A percentile compares a stretch with the other conserved stretches of the same genome.
These are phyloP conservation scores for Pisolithus thermaeus DNA, from an alignment of 1,284 basidiomycete species.

Conservation along the genomic window DNA sequence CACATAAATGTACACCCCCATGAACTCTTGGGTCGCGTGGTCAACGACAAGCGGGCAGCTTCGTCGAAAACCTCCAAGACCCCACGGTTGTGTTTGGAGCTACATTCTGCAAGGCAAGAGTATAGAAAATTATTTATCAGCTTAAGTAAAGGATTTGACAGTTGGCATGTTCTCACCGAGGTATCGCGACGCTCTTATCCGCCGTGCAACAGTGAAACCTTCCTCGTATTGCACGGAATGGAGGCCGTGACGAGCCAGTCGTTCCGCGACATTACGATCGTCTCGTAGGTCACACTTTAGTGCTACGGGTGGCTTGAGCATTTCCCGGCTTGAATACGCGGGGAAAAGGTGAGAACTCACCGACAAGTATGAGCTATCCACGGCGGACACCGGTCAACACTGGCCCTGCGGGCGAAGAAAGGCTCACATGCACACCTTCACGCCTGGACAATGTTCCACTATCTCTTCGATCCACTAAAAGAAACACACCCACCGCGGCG, in stretches of 20 bases:
- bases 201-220: conserved; percentile 79
- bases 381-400: conserved; percentile 8
- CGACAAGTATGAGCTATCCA: conserved; percentile 75
- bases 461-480: conserved; percentile 84
- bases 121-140: conserved; percentile 5
- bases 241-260: conserved; percentile 60
- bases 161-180: conserved; percentile 54
- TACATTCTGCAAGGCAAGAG: conserved; percentile 65
- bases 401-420: conserved; percentile 4
- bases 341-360: conserved; percentile 40
- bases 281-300: conserved; percentile 93
- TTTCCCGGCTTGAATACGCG: conserved; percentile 1
- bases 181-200: conserved; percentile 89
- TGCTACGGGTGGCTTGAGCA: conserved; percentile 42
- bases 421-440: conserved; percentile 57
- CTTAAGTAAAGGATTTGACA: background rate
- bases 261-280: conserved; percentile 61
- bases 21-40: conserved; percentile 64
- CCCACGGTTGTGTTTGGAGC: conserved; percentile 92
- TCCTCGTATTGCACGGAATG: conserved; percentile 86
- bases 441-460: conserved; percentile 86
- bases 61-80: conserved; percentile 91
- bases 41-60: conserved; percentile 78
- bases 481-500: background rate
- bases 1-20: conserved; percentile 55